Conservation (phyloP, 2,329 filamentous ascomycete genomes). For the Cladosporium sp. region DNA sequence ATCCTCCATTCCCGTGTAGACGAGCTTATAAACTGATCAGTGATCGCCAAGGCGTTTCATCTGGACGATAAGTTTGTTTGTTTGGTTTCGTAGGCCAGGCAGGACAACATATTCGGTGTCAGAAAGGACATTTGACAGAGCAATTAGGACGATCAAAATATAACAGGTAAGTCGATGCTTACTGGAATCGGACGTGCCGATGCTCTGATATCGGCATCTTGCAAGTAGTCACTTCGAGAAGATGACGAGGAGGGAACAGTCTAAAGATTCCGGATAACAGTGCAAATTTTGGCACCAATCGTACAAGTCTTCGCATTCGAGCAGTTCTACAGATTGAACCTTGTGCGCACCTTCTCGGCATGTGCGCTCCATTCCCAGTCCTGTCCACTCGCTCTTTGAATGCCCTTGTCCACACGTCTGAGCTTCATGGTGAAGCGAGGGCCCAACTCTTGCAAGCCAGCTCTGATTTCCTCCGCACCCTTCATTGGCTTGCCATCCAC, state of each 20-base stretch:
- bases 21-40: background rate
- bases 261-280: background rate
- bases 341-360: conserved; percentile 91
- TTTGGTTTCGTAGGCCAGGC: background rate
- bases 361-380: conserved; percentile 97
- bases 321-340: conserved; percentile 76
- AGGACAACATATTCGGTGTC: background rate
- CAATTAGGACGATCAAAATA: no score
- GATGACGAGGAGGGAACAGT: background rate
- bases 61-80: background rate
- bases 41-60: background rate
- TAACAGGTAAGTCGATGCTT: background rate
- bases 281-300: background rate
- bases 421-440: conserved; percentile 84
- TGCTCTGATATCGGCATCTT: background rate
- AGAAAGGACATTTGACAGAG: background rate
- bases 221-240: background rate
- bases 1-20: no score
- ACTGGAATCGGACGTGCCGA: background rate
- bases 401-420: conserved; percentile 85
- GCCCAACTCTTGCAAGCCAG: conserved; percentile 87
- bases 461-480: conserved; percentile 81
- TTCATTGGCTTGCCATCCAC: conserved; percentile 80
- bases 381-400: conserved; percentile 72
- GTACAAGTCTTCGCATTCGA: background rate